Percentiles rank a stretch among this genome's conserved stretches.
Evolutionary conservation across 257 asterid genomes (phyloP).

Genomic region (Solanum verrucosum): DNA sequence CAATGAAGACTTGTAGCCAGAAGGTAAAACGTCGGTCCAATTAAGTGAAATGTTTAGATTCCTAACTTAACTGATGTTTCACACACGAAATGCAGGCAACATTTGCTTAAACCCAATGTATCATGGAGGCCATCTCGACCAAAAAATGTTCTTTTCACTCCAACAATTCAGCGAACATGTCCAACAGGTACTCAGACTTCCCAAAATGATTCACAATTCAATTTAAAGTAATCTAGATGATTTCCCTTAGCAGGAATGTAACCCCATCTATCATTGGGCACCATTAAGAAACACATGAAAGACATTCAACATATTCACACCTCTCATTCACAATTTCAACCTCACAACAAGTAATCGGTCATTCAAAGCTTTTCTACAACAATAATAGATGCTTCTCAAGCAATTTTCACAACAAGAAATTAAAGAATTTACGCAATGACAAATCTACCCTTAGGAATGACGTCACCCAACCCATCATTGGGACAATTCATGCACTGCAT

Average conservation of each 20-base stretch:
- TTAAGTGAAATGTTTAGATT: neutral
- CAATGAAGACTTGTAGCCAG: neutral
- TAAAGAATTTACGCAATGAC: too few species aligned
- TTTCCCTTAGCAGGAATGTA: neutral
- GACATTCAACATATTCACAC: too few species aligned
- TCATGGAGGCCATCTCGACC: neutral
- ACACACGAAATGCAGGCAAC: too few species aligned
- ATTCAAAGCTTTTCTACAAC: too few species aligned
- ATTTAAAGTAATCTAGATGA: neutral
- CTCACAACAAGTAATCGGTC: too few species aligned
- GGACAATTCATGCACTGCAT: too few species aligned
- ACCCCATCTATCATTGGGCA: neutral
- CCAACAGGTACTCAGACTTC: neutral
- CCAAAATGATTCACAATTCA: neutral
- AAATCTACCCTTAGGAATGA: too few species aligned
- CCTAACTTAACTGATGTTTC: neutral
- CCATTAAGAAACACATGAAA: too few species aligned
- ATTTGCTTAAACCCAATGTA: neutral
- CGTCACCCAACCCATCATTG: too few species aligned
- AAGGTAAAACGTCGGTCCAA: neutral
- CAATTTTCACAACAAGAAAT: too few species aligned
- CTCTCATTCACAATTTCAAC: too few species aligned
- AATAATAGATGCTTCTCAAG: too few species aligned
- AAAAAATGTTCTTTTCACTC: neutral
- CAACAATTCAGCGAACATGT: neutral